Evolutionary conservation across 2,329 filamentous ascomycete genomes (phyloP).

Genomic region (Colletotrichum truncatum): DNA sequence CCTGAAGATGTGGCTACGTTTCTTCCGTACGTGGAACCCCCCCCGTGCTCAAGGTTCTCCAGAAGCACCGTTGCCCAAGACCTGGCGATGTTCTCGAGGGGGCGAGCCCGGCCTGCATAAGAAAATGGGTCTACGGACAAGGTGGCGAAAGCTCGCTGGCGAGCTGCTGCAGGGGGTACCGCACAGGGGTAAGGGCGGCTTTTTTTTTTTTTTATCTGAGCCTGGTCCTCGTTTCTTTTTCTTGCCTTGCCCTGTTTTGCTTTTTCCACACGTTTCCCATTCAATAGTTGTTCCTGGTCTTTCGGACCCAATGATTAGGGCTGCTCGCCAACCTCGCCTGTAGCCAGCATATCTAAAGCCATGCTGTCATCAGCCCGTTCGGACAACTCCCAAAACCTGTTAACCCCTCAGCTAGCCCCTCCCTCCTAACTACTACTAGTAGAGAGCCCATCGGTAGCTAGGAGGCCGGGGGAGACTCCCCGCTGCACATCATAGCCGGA

Average conservation of each 20-base stretch:
- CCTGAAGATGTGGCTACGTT: background rate
- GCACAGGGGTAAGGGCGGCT: background rate
- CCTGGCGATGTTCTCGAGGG: background rate
- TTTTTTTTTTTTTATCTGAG: background rate
- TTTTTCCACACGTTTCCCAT: slow-evolving; percentile 11
- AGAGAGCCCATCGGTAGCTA: slow-evolving; percentile 1
- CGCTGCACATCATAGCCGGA: background rate
- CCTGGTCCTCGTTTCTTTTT: background rate
- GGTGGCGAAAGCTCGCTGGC: background rate
- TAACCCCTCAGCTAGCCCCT: slow-evolving; percentile 3
- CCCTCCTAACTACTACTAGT: too few relatives aligned
- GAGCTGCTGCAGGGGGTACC: background rate
- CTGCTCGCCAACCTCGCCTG: background rate
- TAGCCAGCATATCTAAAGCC: background rate
- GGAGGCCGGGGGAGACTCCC: background rate
- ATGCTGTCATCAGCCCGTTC: background rate
- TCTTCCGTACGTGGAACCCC: background rate
- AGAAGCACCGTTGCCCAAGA: background rate
- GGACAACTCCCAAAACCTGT: background rate
- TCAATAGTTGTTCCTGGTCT: background rate
- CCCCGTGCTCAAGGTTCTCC: slow-evolving; percentile 1
- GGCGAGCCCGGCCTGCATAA: background rate
- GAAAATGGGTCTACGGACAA: background rate
- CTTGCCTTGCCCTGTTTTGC: background rate
- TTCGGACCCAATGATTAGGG: slow-evolving; percentile 3